Percentiles rank a stretch among this genome's conserved stretches.
Evolutionary conservation across 495 filamentous ascomycete genomes (phyloP).

Genomic region (Daldinia caldariorum): DNA sequence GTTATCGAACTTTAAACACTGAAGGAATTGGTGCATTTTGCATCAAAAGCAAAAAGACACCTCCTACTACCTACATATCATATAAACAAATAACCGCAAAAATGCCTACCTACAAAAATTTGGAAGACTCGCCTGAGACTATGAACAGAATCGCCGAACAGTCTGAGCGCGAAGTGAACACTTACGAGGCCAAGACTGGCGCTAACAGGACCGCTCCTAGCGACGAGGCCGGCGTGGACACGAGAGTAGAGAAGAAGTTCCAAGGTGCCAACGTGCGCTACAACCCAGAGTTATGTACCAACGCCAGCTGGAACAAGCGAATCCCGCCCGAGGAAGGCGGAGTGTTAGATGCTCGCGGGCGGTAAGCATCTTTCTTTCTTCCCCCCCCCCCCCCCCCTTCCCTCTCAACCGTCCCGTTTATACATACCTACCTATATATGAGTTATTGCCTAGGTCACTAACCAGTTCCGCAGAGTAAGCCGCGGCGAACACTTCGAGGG

Average conservation of each 20-base stretch:
- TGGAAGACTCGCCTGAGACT: slow-evolving; percentile 36
- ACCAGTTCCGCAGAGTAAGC: slow-evolving; percentile 36
- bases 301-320: slow-evolving; percentile 48
- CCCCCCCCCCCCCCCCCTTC: too few species aligned
- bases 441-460: background rate
- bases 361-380: slow-evolving; percentile 43
- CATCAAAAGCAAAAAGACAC: too few species aligned
- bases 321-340: slow-evolving; percentile 56
- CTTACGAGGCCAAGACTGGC: slow-evolving; percentile 56
- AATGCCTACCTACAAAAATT: slow-evolving; percentile 24
- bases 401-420: too few species aligned
- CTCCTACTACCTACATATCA: background rate
- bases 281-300: slow-evolving; percentile 49
- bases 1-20: background rate
- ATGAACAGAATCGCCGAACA: slow-evolving; percentile 52
- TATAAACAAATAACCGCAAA: background rate
- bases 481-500: slow-evolving; percentile 50
- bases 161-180: slow-evolving; percentile 61
- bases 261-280: slow-evolving; percentile 47
- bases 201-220: slow-evolving; percentile 29
- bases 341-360: slow-evolving; percentile 48
- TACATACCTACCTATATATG: background rate
- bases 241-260: slow-evolving; percentile 48
- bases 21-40: too few species aligned
- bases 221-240: slow-evolving; percentile 50